These are phyloP conservation scores for Dothistroma septosporum DNA, from an alignment of 2,329 filamentous ascomycete species.

Conservation along the genomic window DNA sequence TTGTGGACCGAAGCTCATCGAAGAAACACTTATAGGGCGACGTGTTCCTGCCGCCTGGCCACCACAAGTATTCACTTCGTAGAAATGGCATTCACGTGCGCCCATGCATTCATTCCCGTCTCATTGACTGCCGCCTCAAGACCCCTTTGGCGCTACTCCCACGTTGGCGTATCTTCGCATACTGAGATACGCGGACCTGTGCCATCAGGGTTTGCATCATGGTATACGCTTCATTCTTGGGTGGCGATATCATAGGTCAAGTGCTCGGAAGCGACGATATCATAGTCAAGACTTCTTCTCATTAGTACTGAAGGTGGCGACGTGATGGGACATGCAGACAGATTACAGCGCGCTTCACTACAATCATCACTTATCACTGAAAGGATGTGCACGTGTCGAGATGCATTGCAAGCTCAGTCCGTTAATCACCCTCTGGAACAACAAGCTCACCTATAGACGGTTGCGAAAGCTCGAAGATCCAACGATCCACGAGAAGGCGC, in stretches of 20 bases:
- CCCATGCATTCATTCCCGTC: background rate
- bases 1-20: slow-evolving; percentile 1
- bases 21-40: background rate
- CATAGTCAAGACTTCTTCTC: background rate
- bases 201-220: background rate
- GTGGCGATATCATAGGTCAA: background rate
- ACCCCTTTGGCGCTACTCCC: background rate
- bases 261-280: no score
- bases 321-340: background rate
- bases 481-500: no score
- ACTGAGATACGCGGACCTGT: background rate
- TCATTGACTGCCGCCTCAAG: background rate
- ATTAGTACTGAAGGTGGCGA: background rate
- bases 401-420: no score
- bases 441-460: no score
- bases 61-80: slow-evolving; percentile 3
- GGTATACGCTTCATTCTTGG: background rate
- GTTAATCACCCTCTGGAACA: no score
- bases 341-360: background rate
- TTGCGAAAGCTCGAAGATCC: no score
- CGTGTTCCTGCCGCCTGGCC: slow-evolving; percentile 2
- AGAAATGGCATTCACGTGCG: background rate
- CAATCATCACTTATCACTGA: no score
- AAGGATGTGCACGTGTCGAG: no score
- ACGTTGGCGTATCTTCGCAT: background rate